Evolutionary conservation across 768 basidiomycete species (phyloP).

Genomic region (Kwoniella heveanensis): DNA sequence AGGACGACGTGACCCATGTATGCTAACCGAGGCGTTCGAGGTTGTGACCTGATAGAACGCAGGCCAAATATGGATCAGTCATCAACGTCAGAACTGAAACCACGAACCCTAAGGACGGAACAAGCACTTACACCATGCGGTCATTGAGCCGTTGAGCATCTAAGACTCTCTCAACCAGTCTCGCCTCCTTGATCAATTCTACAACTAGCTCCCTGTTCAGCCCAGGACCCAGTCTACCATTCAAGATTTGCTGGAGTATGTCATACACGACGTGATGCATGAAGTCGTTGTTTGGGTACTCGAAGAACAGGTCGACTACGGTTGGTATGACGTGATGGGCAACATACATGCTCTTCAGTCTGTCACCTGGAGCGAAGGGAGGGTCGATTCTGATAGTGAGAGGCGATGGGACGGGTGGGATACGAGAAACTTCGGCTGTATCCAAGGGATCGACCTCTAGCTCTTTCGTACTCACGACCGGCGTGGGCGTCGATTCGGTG

Average conservation of each 20-base stretch:
- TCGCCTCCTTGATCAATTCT: conserved; percentile 81
- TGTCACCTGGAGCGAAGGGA: conserved; percentile 64
- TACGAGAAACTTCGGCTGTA: not conserved
- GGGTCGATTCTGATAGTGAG: conserved; percentile 6
- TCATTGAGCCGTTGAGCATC: conserved; percentile 83
- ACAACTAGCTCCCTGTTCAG: conserved; percentile 81
- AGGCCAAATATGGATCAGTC: not conserved
- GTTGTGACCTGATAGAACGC: conserved; percentile 65
- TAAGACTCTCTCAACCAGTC: conserved; percentile 79
- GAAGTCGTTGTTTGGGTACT: conserved; percentile 97
- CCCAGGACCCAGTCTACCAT: conserved; percentile 74
- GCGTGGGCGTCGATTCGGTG: not conserved
- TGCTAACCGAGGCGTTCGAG: conserved; percentile 65
- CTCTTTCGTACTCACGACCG: not conserved
- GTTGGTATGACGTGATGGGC: conserved; percentile 72
- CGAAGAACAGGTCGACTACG: conserved; percentile 88
- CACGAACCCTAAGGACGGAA: no score
- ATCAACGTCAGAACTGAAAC: not conserved
- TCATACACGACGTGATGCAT: conserved; percentile 96
- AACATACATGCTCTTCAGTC: conserved; percentile 75
- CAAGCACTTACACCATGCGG: conserved; percentile 64
- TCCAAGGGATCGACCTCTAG: not conserved
- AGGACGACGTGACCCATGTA: conserved; percentile 97
- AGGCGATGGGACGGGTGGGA: not conserved
- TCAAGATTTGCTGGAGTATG: conserved; percentile 89